A percentile compares a stretch with the other conserved stretches of the same genome.
phyloP scores from a whole-genome alignment of 176 grass and related monocot species.

The Pontederia crassipes region DNA sequence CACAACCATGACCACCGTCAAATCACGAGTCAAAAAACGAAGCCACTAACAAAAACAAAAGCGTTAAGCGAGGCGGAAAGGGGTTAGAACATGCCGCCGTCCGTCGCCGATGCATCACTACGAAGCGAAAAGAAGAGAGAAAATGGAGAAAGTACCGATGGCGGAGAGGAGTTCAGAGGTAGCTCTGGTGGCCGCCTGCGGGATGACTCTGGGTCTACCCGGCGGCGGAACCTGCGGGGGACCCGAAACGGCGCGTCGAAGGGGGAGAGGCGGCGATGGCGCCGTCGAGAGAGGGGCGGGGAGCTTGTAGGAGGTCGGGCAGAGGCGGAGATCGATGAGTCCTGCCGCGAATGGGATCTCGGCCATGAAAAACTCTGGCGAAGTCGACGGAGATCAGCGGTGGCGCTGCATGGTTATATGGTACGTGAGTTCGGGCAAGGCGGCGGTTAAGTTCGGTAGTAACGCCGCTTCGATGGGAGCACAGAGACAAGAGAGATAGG shows the following conservation, averaged over 20 bases:
- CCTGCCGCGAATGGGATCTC: conserved; percentile 27
- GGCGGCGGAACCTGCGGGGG: not conserved
- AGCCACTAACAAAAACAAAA: not conserved
- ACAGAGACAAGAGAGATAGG: too few relatives aligned
- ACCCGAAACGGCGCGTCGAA: not conserved
- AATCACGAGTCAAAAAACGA: conserved; percentile 6
- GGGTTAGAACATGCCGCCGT: not conserved
- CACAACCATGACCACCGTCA: not conserved
- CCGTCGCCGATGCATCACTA: not conserved
- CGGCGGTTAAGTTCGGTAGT: conserved; percentile 13
- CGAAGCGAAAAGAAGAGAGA: not conserved
- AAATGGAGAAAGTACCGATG: conserved; percentile 28
- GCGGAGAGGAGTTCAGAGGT: conserved; percentile 18
- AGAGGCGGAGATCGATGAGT: conserved; percentile 27
- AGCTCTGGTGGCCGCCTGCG: not conserved
- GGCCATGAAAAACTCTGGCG: conserved; percentile 33
- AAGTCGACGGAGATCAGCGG: not conserved
- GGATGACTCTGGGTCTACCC: not conserved
- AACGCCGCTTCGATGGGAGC: not conserved
- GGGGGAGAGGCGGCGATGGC: conserved; percentile 5
- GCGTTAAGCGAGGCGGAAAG: conserved; percentile 6
- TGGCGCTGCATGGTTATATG: not conserved
- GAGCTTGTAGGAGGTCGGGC: conserved; percentile 24
- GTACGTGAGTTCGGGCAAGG: not conserved
- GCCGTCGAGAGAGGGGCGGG: conserved; percentile 11